Conservation (phyloP, 352 stramenopile genomes). For the Pythium myriotylum region DNA sequence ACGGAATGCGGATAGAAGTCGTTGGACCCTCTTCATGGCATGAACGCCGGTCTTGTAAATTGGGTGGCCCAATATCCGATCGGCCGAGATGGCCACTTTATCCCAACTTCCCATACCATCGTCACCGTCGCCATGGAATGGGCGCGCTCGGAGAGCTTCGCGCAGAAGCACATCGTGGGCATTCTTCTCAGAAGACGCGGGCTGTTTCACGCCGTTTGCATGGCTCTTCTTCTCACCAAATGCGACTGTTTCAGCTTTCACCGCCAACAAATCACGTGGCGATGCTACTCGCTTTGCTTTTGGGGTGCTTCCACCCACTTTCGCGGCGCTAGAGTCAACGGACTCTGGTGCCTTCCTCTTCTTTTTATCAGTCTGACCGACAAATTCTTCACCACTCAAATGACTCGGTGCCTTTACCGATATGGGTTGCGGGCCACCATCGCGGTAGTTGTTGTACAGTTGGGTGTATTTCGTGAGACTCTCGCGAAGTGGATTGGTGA, state of each 20-base stretch:
- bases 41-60: not conserved
- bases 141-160: conserved; percentile 4
- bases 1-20: not conserved
- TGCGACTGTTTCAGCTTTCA: not conserved
- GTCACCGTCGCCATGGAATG: conserved; percentile 1
- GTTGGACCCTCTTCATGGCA: not conserved
- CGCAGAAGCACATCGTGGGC: conserved; percentile 9
- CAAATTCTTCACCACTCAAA: not conserved
- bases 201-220: not conserved
- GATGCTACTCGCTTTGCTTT: not conserved
- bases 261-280: not conserved
- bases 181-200: not conserved
- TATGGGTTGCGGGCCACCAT: not conserved
- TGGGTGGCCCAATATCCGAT: not conserved
- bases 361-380: not conserved
- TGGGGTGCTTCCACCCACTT: not conserved
- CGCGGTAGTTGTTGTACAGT: not conserved
- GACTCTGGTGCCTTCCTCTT: conserved; percentile 9
- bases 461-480: not conserved
- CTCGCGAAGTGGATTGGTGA: conserved; percentile 1
- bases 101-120: conserved; percentile 10
- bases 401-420: not conserved
- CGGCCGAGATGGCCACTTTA: not conserved
- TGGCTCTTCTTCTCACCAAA: not conserved
- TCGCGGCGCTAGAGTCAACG: not conserved